Percentiles rank a stretch among this genome's conserved stretches.
Conservation (phyloP, 257 asterid species). For the Plantago major region DNA sequence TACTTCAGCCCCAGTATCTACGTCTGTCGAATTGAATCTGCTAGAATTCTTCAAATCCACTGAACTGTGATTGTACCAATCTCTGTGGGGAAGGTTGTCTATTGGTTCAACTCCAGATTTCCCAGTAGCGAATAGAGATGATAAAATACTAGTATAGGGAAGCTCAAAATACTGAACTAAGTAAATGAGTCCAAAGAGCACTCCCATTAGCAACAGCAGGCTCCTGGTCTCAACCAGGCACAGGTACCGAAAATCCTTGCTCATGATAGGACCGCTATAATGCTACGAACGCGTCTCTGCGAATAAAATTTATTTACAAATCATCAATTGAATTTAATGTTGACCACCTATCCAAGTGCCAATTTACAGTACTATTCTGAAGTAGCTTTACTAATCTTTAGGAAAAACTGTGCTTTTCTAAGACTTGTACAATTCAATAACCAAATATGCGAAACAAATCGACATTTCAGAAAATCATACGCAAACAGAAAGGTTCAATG, state of each 20-base stretch:
- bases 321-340: too few species aligned
- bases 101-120: slow-evolving; percentile 22
- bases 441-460: too few species aligned
- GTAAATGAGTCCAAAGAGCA: slow-evolving; percentile 47
- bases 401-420: too few species aligned
- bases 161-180: slow-evolving; percentile 62
- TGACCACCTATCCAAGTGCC: too few species aligned
- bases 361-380: too few species aligned
- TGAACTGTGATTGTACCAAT: slow-evolving; percentile 23
- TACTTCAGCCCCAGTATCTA: slow-evolving; percentile 16
- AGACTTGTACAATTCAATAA: too few species aligned
- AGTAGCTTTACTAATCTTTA: too few species aligned
- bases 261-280: slow-evolving; percentile 33
- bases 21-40: slow-evolving; percentile 23
- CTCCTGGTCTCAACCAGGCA: slow-evolving; percentile 48
- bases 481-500: too few species aligned
- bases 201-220: slow-evolving; percentile 50
- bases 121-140: slow-evolving; percentile 37
- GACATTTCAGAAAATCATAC: too few species aligned
- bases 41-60: slow-evolving; percentile 22
- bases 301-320: background rate
- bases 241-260: slow-evolving; percentile 30
- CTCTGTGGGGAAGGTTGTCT: slow-evolving; percentile 22
- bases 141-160: slow-evolving; percentile 42
- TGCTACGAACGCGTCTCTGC: slow-evolving; percentile 24